Base-by-base conservation (phyloP, 2,329 filamentous ascomycete species). In the Colletotrichum karsti region DNA sequence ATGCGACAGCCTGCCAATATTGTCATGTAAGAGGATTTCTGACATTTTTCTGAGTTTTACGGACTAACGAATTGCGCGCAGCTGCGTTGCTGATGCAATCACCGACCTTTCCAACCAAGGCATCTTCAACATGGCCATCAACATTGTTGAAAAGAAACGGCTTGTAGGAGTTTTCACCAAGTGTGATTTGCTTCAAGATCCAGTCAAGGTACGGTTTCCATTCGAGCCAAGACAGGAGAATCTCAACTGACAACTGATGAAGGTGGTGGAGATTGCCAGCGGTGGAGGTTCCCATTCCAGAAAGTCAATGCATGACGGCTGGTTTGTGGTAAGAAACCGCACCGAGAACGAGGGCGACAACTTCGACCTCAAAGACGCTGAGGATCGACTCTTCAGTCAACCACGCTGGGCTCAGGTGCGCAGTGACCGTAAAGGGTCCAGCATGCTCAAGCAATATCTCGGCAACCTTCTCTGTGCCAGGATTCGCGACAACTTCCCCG, bases 161-260 rank as follows among this genome's bases (percentile, higher is more conserved):
- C 70, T 79, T n/a, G 72, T 81, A 15, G 77, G 79, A 1, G 79
- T 81, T 1, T 77, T 80, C 28, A 81, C 79, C 1, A 80, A 81
- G 61, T 81, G 79, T 42, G 79, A 81, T n/a, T 71, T 72, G 57
- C 54, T 71, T 9, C 53, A 63, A 3, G 65, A 74, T 37, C 64
- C 70, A 63, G 44, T 70, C 71, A 67, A 70, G 70, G 72, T 61
- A 2, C 9, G n/a, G 0, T n/a, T n/a, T n/a, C n/a, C n/a, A n/a
- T n/a, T 37, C 64, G 70, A 63, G 44, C 71, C 71, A 67, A 70
- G 70, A 71, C 59, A 15, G 8, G 2, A 7, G 12, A 9, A 22
- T 8, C 44, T 26, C n/a, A 7, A 22, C 1, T 67, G 5, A 62
- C 3, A 1, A 9, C 8, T 2, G 3, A 6, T 13, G 0, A 8